These are phyloP conservation scores for Raffaelea arxii DNA, from an alignment of 2,329 filamentous ascomycete genomes.

Conservation along the genomic window DNA sequence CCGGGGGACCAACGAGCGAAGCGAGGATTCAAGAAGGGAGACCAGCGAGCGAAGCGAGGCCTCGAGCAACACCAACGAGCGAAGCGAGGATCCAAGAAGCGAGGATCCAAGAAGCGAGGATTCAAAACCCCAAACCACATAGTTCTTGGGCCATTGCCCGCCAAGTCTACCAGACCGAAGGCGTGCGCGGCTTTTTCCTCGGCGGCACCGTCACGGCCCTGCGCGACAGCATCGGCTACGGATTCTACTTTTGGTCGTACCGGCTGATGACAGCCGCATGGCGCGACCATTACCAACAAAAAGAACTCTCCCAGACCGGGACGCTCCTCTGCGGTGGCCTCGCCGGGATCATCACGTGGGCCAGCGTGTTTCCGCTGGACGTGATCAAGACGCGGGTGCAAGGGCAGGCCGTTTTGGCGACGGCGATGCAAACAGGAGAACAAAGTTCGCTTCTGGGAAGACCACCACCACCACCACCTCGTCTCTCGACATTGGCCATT, in stretches of 20 bases:
- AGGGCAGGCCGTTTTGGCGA: no score
- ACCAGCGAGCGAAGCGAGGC: no score
- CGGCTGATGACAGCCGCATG: constrained; percentile 56
- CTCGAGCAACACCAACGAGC: no score
- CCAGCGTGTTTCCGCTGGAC: constrained; percentile 82
- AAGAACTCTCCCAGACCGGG: constrained; percentile 25
- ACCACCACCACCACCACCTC: constrained; percentile 7
- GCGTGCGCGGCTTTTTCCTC: constrained; percentile 64
- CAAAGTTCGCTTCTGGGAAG: constrained; percentile 21
- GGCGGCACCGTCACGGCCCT: constrained; percentile 74
- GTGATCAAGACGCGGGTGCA: constrained; percentile 91
- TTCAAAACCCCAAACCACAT: constrained; percentile 7
- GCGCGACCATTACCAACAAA: background rate
- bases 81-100: no score
- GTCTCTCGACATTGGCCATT: constrained; percentile 49
- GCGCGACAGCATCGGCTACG: constrained; percentile 85
- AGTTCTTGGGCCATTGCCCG: constrained; percentile 57
- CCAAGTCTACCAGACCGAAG: constrained; percentile 44
- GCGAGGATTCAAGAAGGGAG: no score
- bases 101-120: no score
- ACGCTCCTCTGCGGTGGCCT: constrained; percentile 76
- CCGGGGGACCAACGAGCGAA: no score
- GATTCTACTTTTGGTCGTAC: constrained; percentile 95
- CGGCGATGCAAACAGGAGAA: constrained; percentile 14
- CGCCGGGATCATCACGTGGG: constrained; percentile 82